Percentiles rank a stretch among this genome's conserved stretches.
Evolutionary conservation across 1,139 yeast genomes (phyloP).

Genomic region (Yamadazyma atmosphaerica): DNA sequence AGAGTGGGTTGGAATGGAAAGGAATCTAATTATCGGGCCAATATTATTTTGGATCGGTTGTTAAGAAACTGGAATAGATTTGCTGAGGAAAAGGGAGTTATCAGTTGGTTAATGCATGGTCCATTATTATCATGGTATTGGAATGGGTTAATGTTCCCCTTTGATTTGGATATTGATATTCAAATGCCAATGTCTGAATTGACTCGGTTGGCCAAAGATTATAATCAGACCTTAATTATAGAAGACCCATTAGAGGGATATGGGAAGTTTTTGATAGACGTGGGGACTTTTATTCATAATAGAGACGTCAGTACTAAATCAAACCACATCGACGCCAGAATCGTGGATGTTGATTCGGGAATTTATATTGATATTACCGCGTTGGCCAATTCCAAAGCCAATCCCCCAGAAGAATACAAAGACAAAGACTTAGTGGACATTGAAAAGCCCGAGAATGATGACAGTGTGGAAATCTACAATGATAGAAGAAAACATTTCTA

Average conservation of each 20-base stretch:
- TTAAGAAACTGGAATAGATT: slow-evolving; percentile 36
- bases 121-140: slow-evolving; percentile 45
- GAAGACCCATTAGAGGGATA: slow-evolving; percentile 32
- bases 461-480: slow-evolving; percentile 23
- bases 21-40: slow-evolving; percentile 25
- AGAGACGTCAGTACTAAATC: slow-evolving; percentile 28
- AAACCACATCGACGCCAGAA: slow-evolving; percentile 42
- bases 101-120: slow-evolving; percentile 55
- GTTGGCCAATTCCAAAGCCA: slow-evolving; percentile 29
- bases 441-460: slow-evolving; percentile 13
- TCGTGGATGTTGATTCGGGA: slow-evolving; percentile 42
- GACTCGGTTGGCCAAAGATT: slow-evolving; percentile 27
- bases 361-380: slow-evolving; percentile 42
- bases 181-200: slow-evolving; percentile 39
- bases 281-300: slow-evolving; percentile 33
- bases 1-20: slow-evolving; percentile 27
- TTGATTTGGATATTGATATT: slow-evolving; percentile 37
- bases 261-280: slow-evolving; percentile 35
- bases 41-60: slow-evolving; percentile 28
- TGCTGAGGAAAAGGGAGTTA: slow-evolving; percentile 35
- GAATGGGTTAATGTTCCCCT: slow-evolving; percentile 40
- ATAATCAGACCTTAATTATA: slow-evolving; percentile 38
- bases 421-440: slow-evolving; percentile 13
- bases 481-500: slow-evolving; percentile 35
- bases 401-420: slow-evolving; percentile 23